Conservation (phyloP, 768 basidiomycete genomes). For the Termitomyces sp. region DNA sequence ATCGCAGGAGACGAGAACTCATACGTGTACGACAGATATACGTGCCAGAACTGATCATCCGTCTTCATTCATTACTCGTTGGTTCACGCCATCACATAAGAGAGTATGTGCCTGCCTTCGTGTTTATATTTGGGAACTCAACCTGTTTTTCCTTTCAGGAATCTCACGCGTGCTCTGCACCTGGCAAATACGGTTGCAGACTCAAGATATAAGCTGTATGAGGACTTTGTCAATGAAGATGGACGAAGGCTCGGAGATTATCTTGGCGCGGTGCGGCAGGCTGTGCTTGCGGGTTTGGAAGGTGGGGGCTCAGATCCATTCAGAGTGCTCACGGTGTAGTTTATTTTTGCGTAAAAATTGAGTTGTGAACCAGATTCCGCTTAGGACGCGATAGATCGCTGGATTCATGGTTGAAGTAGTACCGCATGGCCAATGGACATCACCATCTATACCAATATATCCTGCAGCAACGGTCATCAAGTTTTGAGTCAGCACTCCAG, state of each 20-base stretch:
- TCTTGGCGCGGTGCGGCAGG: constrained; percentile 65
- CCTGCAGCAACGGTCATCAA: too few species aligned
- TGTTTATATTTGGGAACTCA: background rate
- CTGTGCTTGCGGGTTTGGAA: constrained; percentile 68
- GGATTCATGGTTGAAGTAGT: too few species aligned
- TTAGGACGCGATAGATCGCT: too few species aligned
- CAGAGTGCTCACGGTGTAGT: constrained; percentile 27
- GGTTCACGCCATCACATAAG: constrained; percentile 59
- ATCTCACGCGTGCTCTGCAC: constrained; percentile 68
- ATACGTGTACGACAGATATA: constrained; percentile 83
- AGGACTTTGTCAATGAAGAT: constrained; percentile 70
- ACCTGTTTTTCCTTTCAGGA: constrained; percentile 35
- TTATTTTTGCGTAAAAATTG: background rate
- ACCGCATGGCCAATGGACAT: too few species aligned
- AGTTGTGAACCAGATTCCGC: too few species aligned
- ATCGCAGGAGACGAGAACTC: constrained; percentile 61
- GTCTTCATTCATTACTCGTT: constrained; percentile 71
- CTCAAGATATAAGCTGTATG: constrained; percentile 79
- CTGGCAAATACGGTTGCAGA: constrained; percentile 86
- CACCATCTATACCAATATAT: too few species aligned
- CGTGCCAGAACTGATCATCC: constrained; percentile 84
- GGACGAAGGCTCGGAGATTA: constrained; percentile 68
- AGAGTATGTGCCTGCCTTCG: constrained; percentile 44
- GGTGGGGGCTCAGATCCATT: constrained; percentile 77
- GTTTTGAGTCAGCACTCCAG: too few species aligned